A percentile compares a stretch with the other conserved stretches of the same genome.
These are phyloP conservation scores for Rhododendron henanense DNA, from an alignment of 148 eudicot species.

Conservation along the genomic window DNA sequence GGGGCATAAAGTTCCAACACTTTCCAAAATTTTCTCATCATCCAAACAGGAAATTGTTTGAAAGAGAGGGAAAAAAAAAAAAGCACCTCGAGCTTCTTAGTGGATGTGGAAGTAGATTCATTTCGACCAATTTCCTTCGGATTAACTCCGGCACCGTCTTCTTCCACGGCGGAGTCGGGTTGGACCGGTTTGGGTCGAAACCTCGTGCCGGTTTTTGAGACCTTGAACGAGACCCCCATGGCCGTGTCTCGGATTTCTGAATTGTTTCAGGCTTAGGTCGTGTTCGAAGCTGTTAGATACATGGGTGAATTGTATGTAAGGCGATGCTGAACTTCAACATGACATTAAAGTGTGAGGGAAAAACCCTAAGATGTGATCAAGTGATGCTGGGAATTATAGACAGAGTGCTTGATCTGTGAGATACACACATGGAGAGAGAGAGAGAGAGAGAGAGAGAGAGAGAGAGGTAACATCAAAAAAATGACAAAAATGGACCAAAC, in stretches of 20 bases:
- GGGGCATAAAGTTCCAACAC: background rate
- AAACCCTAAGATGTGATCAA: constrained; percentile 4
- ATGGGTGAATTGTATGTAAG: background rate
- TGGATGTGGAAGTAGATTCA: constrained; percentile 20
- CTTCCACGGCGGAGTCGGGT: constrained; percentile 20
- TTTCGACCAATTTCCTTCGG: constrained; percentile 17
- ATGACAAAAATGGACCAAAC: background rate
- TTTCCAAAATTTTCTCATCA: background rate
- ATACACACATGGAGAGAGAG: background rate
- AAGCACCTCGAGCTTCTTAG: constrained; percentile 28
- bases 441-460: constrained; percentile 2
- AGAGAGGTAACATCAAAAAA: background rate
- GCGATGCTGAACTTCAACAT: background rate
- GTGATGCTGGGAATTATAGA: background rate
- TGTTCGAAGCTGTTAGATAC: background rate
- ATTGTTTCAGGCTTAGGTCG: background rate
- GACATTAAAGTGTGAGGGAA: background rate
- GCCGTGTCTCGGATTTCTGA: background rate
- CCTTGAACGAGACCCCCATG: constrained; percentile 90
- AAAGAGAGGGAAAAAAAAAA: background rate
- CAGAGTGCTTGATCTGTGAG: background rate
- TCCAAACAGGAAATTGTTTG: background rate
- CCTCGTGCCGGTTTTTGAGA: constrained; percentile 58
- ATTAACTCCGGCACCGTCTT: constrained; percentile 17
- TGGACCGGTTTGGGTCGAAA: constrained; percentile 48